Base-by-base conservation (phyloP, 2,329 filamentous ascomycete genomes). In the Pseudogymnoascus pannorum region DNA sequence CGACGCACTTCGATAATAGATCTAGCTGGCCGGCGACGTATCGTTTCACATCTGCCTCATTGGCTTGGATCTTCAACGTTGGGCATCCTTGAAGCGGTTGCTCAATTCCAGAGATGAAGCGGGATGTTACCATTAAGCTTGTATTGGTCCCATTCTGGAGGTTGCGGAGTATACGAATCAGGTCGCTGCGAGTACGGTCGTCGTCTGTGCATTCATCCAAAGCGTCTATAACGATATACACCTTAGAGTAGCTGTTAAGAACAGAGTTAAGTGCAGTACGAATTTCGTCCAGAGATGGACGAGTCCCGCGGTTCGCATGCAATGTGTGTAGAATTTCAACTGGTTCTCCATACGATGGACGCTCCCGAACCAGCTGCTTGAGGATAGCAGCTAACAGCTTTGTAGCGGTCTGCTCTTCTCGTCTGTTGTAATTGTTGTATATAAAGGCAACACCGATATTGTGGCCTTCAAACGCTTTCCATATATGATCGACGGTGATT, bases 61-160 rank as follows among this genome's bases (percentile, higher is more conserved):
- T 58, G 0, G 54, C 54, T 20, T 3, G 29, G 1, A 58, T 58
- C 14, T 58, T 9, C 1, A 58, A 36, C 11, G 4, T 4, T 33
- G 9, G 33, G 11, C 8, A 4, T 7, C n/a, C 54, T 14, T 80
- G 6, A 68, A 71, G 4, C 86, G 85, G 69, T 86, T 86, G 66
- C 77, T 82, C 16, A 80, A 83, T 58, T 77, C 83, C 16, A 82
- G 84, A 61, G 79, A 78, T 61, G 74, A 79, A 24, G 14, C 54
- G 54, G 7, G 54, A 35, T 8, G 54, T 58, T 11, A 8, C 29
- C 29, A 58, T 33, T 20, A 58, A 3, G 0, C 33, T 20, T 58
- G 20, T 33, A 20, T 58, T 3, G 3, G 54, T 36, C 0, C 2
- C 20, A 3, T 16, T 3, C 20, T 58, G 54, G 5, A 35, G 1